Evolutionary conservation across 192 early-diverging fungal genomes (phyloP), one percentile per base, ranked within the genome.

Genomic region (Mortierella hygrophila): DNA sequence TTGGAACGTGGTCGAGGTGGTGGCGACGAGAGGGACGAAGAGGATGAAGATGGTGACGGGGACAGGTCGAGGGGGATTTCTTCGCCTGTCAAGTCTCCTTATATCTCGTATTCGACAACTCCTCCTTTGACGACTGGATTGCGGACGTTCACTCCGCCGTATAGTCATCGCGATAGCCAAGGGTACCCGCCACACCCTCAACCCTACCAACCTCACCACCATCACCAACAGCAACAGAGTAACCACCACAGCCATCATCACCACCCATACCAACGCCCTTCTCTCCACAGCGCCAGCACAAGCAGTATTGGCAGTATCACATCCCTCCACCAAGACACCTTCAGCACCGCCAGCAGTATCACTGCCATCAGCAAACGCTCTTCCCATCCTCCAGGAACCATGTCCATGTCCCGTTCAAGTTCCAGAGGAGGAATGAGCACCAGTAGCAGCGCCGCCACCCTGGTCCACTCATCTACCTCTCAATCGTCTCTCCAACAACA

Each of bases 361-460:
- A 40, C 38, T 3, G 55, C 20, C 77, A 23, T 65, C 55, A 65
- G 3, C 49, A 79, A 35, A 65, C 52, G 60, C 65, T 47, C 23
- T 4, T 42, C 40, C 18, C 35, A 72, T 32, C 9, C 18, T 10
- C 3, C 35, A 40, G 79, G 71, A 10, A 41, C 16, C 35, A 65
- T 65, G 40, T 79, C 78, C 16, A 65, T 65, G 40, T 79, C 78
- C 16, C 78, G 70, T 15, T 80, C 79, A 9, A 70, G 46, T 8
- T 74, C n/a, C 26, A 40, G 55, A 9, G 73, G 32, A 13, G 71
- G 44, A 7, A 75, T 81, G 37, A 81, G 79, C 13, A 40, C 60
- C 47, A 81, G 49, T 16, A 81, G 49, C 41, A 81, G 79, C n/a
- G 26, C 38, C 11, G 75, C 16, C 23, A 44, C 68, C 0, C 47